Conservation (phyloP, 768 basidiomycete genomes). For the Tylopilus vinaceipallidus region DNA sequence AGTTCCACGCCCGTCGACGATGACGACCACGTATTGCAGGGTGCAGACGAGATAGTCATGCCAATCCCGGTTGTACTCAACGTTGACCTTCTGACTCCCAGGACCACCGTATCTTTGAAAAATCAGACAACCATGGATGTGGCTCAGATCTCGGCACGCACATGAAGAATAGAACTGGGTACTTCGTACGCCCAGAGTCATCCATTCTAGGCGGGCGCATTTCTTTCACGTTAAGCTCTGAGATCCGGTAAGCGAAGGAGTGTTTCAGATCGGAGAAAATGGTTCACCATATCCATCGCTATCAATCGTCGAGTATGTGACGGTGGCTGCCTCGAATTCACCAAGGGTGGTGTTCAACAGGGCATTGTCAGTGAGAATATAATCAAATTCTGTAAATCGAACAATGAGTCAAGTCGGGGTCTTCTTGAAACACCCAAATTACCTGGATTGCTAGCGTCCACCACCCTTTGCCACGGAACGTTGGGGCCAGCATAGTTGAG, state of each 20-base stretch:
- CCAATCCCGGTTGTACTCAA: constrained; percentile 74
- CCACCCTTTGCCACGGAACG: constrained; percentile 84
- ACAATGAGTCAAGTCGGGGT: not conserved
- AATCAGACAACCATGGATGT: constrained; percentile 5
- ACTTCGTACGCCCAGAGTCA: constrained; percentile 91
- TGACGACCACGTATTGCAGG: constrained; percentile 80
- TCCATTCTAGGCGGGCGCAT: constrained; percentile 92
- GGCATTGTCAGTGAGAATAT: constrained; percentile 70
- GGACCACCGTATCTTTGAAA: constrained; percentile 84
- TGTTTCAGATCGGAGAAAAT: constrained; percentile 15
- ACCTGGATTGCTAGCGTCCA: constrained; percentile 52
- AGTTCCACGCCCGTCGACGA: constrained; percentile 92
- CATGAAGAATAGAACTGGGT: constrained; percentile 91
- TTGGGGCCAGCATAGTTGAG: constrained; percentile 77
- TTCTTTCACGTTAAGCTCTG: constrained; percentile 89
- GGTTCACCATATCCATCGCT: constrained; percentile 75
- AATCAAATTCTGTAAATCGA: constrained; percentile 50
- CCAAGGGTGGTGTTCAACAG: constrained; percentile 58
- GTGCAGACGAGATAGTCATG: constrained; percentile 81
- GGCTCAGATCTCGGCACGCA: constrained; percentile 30
- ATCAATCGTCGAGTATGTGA: constrained; percentile 67
- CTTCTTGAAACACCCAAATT: constrained; percentile 17
- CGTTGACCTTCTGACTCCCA: constrained; percentile 72
- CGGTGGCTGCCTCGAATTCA: constrained; percentile 69
- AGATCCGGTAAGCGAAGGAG: constrained; percentile 19